Base-by-base conservation (phyloP, 768 basidiomycete genomes). In the Calocera viscosa region DNA sequence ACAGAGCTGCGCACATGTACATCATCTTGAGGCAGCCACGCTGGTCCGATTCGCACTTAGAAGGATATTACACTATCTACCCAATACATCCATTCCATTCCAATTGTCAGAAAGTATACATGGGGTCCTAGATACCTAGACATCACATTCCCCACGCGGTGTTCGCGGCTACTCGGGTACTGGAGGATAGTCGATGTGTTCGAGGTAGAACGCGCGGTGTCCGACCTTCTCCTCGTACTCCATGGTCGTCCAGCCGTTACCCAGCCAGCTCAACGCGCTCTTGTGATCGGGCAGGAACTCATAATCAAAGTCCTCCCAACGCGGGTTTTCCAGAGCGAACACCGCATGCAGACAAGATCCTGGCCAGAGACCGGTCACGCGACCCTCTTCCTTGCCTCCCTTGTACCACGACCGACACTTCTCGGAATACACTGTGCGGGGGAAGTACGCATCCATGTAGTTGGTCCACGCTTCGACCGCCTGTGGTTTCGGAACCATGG, bases 381-480 rank as follows among this genome's bases (percentile, higher is more conserved):
- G 79, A 1, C 86, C 85, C 73, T 84, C 82, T 68, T 81, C 81
- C 68, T 81, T 82, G 2, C 84, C 84, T 43, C 75, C 77, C 71
- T 86, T 86, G 71, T 86, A 87, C 85, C 86, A 88, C 34, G 83
- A 83, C 16, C 80, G 76, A 69, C 85, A 86, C 69, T 82, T 82
- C 63, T 80, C 78, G 39, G 80, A 78, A 72, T 82, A 86, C 1
- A 86, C 83, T 2, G 83, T 85, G 82, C 85, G 65, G 14, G 22
- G 24, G 60, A 68, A 67, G 69, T 35, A 65, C 1, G 34, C 83
- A 73, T 84, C 82, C 30, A 86, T 70, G 73, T 85, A 84, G 66
- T 80, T 77, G 73, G 86, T 83, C 71, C 83, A 88, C 64, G 86
- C 86, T 30, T 80, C 76, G 26, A 86, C 82, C 0, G 87, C 86